Conservation (phyloP, 78 protist species). For the slime mould (Dictyostelium discoideum) region dicty_2.7 NC_007091.3:3636501-3637000, state of each 20-base stretch:
- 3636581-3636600: not conserved
- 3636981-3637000: slow-evolving; percentile 15
- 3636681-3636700: slow-evolving; percentile 45
- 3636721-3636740: not conserved
- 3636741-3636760: not conserved
- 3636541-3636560: slow-evolving; percentile 18
- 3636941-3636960: slow-evolving; percentile 48
- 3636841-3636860: slow-evolving; percentile 25
- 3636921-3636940: not conserved
- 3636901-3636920: slow-evolving; percentile 8
- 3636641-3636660: slow-evolving; percentile 65
- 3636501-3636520: not conserved
- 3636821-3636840: slow-evolving; percentile 3
- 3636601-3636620: slow-evolving; percentile 42
- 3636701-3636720: slow-evolving; percentile 40
- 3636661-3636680: slow-evolving; percentile 57
- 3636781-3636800: not conserved
- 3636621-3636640: slow-evolving; percentile 46
- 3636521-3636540: not conserved
- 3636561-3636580: not conserved
- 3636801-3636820: not conserved
- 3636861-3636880: slow-evolving; percentile 29
- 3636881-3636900: slow-evolving; percentile 33
- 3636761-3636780: too few relatives aligned
- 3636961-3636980: slow-evolving; percentile 53